These are phyloP conservation scores for Mycena capillaripes DNA, from an alignment of 768 basidiomycete species.

Conservation along the genomic window DNA sequence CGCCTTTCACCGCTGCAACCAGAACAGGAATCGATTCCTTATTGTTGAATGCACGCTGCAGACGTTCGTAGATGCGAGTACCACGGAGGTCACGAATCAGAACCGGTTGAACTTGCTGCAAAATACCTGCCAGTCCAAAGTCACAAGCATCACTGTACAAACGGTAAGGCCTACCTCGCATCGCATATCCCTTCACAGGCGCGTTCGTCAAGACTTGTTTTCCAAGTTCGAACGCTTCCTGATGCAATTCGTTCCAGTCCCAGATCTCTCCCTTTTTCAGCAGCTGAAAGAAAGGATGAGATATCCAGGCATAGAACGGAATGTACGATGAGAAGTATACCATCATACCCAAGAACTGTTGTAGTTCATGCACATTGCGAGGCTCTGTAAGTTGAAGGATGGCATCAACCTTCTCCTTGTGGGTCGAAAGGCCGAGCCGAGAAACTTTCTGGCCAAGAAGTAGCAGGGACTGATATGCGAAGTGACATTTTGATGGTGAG, in stretches of 20 bases:
- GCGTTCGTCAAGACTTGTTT: constrained; percentile 47
- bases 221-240: constrained; percentile 42
- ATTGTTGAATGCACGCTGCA: no score
- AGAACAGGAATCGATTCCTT: no score
- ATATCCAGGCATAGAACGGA: constrained; percentile 50
- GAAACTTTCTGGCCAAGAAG: constrained; percentile 56
- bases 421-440: no score
- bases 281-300: constrained; percentile 48
- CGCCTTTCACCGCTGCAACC: no score
- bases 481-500: constrained; percentile 50
- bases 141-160: constrained; percentile 53
- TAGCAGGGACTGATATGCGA: constrained; percentile 48
- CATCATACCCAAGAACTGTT: no score
- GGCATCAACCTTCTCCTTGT: constrained; percentile 52
- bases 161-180: constrained; percentile 45
- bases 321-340: constrained; percentile 53
- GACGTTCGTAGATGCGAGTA: no score
- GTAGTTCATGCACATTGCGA: constrained; percentile 41
- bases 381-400: constrained; percentile 48
- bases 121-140: constrained; percentile 40
- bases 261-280: constrained; percentile 43
- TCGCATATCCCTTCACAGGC: constrained; percentile 48
- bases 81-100: neutral
- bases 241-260: constrained; percentile 40
- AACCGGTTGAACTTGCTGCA: constrained; percentile 53